Base-by-base conservation (phyloP, 768 basidiomycete genomes). In the Lepiota venenata region DNA sequence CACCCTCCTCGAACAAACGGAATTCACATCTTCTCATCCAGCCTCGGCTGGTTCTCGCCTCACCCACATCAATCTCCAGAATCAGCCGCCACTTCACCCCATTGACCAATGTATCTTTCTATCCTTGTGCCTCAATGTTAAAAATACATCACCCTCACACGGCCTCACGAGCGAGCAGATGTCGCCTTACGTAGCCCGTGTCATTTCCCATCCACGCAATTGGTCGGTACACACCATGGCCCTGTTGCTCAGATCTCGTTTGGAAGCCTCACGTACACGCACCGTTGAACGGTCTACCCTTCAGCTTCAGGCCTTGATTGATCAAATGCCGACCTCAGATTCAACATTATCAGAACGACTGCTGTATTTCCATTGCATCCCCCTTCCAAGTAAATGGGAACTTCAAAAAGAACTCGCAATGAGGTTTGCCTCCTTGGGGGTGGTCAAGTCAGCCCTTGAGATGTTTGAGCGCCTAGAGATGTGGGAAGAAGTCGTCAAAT, bases 191-290 rank as follows among this genome's bases (percentile, higher is more conserved):
- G 83, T 98, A 54, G 69, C 85, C 11, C 88, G 96, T 36, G 92
- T 98, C 36, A 82, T 98, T 59, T 76, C 85, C 1, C 92, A 98
- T 65, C 93, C 94, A 1, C 74, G 78, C 52, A 98, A 98, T 68
- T 99, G 97, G 97, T 89, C 93, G 4, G 77, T 98, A 27, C 93
- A 98, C 71, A 96, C 95, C 36, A 96, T 95, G 84, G 95, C 93
- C 25, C 84, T 98, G 49, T 81, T 99, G 47, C 83, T 98, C 22
- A 88, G 97, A 25, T 90, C 96, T 9, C 83, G 97, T 6, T 84
- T 97, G 55, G 96, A 99, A 68, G 80, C 93, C 0, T 75, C 81
- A 15, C 83, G 97, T 40, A 91, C 91, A 0, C 84, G 97, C 20
- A 98, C 97, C 12, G 89, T 95, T 61, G 97, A 99, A 67, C 84